Evolutionary conservation across 192 early-diverging fungal species (phyloP).

Genomic region (Funneliformis geosporum): DNA sequence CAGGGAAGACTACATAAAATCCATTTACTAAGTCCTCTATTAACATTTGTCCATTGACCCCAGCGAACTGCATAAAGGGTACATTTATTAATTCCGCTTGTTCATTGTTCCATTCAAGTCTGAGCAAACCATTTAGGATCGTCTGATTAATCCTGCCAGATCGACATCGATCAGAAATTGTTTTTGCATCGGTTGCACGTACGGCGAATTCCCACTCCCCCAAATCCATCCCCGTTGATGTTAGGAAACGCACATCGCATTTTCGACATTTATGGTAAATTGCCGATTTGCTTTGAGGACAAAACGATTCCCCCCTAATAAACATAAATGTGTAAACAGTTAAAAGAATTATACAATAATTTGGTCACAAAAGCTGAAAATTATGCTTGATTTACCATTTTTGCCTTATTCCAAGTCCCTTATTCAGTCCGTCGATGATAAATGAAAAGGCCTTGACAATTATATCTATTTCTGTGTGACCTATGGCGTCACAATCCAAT

Average conservation of each 20-base stretch:
- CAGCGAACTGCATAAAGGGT: constrained; percentile 32
- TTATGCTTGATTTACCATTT: constrained; percentile 32
- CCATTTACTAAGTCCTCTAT: constrained; percentile 23
- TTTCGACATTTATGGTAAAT: constrained; percentile 15
- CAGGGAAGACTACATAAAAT: constrained; percentile 24
- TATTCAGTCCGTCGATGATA: constrained; percentile 27
- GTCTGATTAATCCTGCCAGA: constrained; percentile 21
- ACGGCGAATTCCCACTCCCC: constrained; percentile 32
- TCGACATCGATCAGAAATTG: constrained; percentile 3
- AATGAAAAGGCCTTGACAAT: constrained; percentile 32
- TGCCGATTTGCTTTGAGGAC: constrained; percentile 8
- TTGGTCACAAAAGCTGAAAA: background rate
- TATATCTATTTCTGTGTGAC: constrained; percentile 28
- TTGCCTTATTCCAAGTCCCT: constrained; percentile 17
- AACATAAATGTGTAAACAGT: background rate
- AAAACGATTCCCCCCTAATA: constrained; percentile 31
- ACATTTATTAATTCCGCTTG: constrained; percentile 28
- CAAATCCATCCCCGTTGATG: constrained; percentile 16
- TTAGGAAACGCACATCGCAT: constrained; percentile 24
- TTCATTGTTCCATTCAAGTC: constrained; percentile 16
- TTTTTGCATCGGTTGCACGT: background rate
- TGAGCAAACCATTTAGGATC: constrained; percentile 30
- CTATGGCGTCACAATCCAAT: background rate
- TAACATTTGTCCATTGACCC: constrained; percentile 29
- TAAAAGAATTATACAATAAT: constrained; percentile 7